phyloP scores from a whole-genome alignment of 2,329 filamentous ascomycete species.

The Pestalotiopsis sp. region DNA sequence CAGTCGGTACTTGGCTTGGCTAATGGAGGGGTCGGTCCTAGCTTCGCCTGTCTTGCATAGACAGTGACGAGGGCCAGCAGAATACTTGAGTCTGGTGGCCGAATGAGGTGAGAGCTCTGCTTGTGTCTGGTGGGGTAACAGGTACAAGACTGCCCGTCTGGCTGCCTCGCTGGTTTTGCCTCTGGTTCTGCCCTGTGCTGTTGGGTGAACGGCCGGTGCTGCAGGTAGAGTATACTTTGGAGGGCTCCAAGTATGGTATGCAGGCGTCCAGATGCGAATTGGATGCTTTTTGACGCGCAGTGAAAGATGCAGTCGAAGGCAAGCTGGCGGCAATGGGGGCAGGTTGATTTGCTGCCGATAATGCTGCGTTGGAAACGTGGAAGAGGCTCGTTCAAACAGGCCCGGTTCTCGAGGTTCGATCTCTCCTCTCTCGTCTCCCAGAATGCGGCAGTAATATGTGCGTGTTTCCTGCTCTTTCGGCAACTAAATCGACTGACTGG shows the following conservation, averaged over 20 bases:
- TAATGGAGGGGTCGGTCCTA: slow-evolving; percentile 12
- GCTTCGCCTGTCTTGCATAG: slow-evolving; percentile 9
- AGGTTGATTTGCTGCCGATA: slow-evolving; percentile 2
- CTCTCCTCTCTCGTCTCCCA: neutral
- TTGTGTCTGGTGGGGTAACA: slow-evolving; percentile 1
- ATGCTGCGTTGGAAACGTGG: neutral
- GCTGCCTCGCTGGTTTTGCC: neutral
- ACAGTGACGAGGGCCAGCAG: neutral
- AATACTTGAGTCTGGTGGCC: neutral
- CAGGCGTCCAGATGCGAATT: slow-evolving; percentile 6
- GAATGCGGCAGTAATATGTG: neutral
- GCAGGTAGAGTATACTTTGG: neutral
- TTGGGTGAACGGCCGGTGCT: neutral
- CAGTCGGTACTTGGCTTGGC: slow-evolving; percentile 9
- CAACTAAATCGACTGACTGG: neutral
- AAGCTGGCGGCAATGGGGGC: slow-evolving; percentile 2
- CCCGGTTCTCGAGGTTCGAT: neutral
- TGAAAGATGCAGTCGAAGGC: neutral
- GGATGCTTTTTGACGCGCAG: neutral
- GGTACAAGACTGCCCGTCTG: slow-evolving; percentile 1
- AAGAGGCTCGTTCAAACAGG: neutral
- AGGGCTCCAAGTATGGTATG: neutral
- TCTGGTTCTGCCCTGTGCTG: neutral
- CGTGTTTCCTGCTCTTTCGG: neutral
- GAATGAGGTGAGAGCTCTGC: neutral